Percentiles rank a stretch among this genome's conserved stretches.
Evolutionary conservation across 2,329 filamentous ascomycete species (phyloP).

Genomic region (Fusarium illudens): DNA sequence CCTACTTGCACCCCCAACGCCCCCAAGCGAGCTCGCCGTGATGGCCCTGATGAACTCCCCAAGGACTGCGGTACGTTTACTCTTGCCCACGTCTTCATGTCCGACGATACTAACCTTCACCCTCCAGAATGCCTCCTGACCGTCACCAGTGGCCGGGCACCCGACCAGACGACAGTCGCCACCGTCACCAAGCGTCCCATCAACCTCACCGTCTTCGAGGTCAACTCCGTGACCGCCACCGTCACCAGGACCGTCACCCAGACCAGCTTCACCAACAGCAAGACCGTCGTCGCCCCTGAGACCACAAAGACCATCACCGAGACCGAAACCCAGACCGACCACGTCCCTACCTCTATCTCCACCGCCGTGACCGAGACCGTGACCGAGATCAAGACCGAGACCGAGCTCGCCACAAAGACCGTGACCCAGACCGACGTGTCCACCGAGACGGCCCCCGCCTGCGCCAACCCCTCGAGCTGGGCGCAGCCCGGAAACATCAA

Average conservation of each 20-base stretch:
- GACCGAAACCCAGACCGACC: not conserved
- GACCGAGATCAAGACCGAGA: not conserved
- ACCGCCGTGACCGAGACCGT: not conserved
- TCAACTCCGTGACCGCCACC: not conserved
- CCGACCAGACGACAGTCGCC: not conserved
- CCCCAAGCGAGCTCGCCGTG: not conserved
- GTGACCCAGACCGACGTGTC: not conserved
- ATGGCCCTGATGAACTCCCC: not conserved
- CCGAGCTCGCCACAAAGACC: not conserved
- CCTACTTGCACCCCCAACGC: not conserved
- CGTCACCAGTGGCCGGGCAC: not conserved
- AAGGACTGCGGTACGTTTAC: not conserved
- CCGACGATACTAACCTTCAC: not conserved
- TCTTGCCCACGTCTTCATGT: not conserved
- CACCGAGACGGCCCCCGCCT: not conserved
- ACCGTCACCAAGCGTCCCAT: not conserved
- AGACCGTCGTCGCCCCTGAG: not conserved
- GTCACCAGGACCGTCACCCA: not conserved
- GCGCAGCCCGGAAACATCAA: not conserved
- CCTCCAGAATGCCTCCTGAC: not conserved
- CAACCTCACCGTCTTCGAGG: not conserved
- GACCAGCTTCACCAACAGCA: not conserved
- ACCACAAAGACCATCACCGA: not conserved
- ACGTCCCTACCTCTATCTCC: not conserved
- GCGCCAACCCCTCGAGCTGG: not conserved